Evolutionary conservation across 768 basidiomycete genomes (phyloP).

Genomic region (Lactarius quietus): DNA sequence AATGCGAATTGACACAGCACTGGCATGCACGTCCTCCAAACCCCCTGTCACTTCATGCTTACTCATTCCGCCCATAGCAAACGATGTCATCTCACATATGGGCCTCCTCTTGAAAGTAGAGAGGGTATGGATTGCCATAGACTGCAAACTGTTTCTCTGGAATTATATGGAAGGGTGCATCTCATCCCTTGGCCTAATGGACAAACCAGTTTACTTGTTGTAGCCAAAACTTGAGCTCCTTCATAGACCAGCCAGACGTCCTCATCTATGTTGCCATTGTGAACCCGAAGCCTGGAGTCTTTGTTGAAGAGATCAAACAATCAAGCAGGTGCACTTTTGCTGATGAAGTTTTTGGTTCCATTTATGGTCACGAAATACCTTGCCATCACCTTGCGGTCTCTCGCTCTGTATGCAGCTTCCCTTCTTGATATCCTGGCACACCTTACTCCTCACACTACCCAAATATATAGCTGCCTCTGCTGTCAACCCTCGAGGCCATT

Average conservation of each 20-base stretch:
- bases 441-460: too few species aligned
- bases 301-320: conserved; percentile 90
- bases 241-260: conserved; percentile 84
- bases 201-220: conserved; percentile 2
- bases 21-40: conserved; percentile 39
- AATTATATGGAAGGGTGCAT: conserved; percentile 90
- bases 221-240: conserved; percentile 90
- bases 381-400: too few species aligned
- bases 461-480: too few species aligned
- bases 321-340: too few species aligned
- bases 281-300: conserved; percentile 78
- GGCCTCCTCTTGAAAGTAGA: conserved; percentile 92
- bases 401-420: too few species aligned
- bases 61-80: conserved; percentile 40
- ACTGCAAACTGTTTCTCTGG: conserved; percentile 94
- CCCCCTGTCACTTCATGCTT: conserved; percentile 12
- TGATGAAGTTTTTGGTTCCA: too few species aligned
- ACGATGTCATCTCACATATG: conserved; percentile 74
- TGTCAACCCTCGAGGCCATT: too few species aligned
- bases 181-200: conserved; percentile 3
- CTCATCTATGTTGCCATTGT: conserved; percentile 89
- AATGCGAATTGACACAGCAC: too few species aligned
- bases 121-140: conserved; percentile 92
- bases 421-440: too few species aligned
- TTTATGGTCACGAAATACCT: too few species aligned